A percentile compares a stretch with the other conserved stretches of the same genome.
Evolutionary conservation across 306 rosid genomes (phyloP).

Genomic region (Pterocarpus macrocarpus): DNA sequence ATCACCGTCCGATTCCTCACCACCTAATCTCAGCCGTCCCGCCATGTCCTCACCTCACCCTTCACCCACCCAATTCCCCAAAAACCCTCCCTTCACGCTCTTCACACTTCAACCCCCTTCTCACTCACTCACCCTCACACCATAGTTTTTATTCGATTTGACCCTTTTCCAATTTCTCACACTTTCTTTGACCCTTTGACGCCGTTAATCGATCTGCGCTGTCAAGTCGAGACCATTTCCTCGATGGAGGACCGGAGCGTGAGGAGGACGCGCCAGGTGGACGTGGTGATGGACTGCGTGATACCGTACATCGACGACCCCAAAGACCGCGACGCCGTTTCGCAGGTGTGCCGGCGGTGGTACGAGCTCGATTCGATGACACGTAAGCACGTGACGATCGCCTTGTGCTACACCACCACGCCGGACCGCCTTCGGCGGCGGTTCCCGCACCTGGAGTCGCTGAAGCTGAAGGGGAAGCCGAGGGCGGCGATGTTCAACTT

Average conservation of each 20-base stretch:
- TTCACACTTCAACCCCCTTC: neutral
- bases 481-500: conserved; percentile 97
- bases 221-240: neutral
- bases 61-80: neutral
- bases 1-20: conserved; percentile 34
- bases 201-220: neutral
- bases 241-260: conserved; percentile 51
- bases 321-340: conserved; percentile 81
- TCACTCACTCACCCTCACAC: neutral
- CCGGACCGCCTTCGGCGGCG: conserved; percentile 76
- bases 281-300: conserved; percentile 69
- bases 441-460: conserved; percentile 78
- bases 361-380: conserved; percentile 87
- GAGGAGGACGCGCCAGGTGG: conserved; percentile 51
- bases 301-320: conserved; percentile 84
- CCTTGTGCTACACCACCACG: conserved; percentile 88
- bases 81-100: neutral
- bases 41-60: neutral
- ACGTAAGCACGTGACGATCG: conserved; percentile 91
- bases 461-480: conserved; percentile 88
- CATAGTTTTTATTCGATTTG: neutral
- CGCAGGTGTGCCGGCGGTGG: conserved; percentile 91
- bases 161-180: neutral
- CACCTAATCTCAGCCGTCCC: conserved; percentile 5
- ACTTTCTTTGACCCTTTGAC: neutral